phyloP scores from a whole-genome alignment of 1,284 basidiomycete genomes.

The Ceratobasidium sp. region DNA sequence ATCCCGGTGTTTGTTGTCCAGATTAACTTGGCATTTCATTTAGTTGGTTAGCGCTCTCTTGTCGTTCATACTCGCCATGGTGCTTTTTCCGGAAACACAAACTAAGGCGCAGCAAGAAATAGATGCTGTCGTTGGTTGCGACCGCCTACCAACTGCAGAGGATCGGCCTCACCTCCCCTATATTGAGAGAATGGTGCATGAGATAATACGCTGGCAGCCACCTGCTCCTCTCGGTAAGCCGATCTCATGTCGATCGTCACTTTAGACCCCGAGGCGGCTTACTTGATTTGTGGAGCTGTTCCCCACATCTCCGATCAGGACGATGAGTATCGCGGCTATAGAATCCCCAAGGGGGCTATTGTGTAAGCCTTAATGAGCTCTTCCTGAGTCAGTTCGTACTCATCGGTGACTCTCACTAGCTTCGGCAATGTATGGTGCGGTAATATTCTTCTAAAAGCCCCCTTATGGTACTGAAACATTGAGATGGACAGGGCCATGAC shows the following conservation, averaged over 20 bases:
- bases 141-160: constrained; percentile 24
- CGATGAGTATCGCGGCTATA: constrained; percentile 58
- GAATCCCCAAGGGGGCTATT: constrained; percentile 58
- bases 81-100: constrained; percentile 41
- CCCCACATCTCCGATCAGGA: constrained; percentile 57
- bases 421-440: constrained; percentile 31
- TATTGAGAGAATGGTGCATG: constrained; percentile 1
- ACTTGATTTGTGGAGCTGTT: constrained; percentile 51
- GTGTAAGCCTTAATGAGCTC: not conserved
- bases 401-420: not conserved
- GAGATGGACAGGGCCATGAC: constrained; percentile 37
- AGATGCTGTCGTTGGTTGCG: constrained; percentile 25
- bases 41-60: not conserved
- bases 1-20: not conserved
- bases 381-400: not conserved
- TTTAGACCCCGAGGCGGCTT: not conserved
- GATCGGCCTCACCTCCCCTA: constrained; percentile 22
- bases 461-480: not conserved
- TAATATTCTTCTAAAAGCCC: not conserved
- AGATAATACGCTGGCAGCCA: constrained; percentile 14
- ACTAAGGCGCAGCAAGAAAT: constrained; percentile 41
- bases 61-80: constrained; percentile 30
- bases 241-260: not conserved
- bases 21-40: not conserved
- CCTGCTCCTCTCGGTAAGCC: constrained; percentile 18